Percentiles rank a stretch among this genome's conserved stretches.
Evolutionary conservation across 1,139 yeast species (phyloP).

Genomic region (Geotrichum histeridarum): DNA sequence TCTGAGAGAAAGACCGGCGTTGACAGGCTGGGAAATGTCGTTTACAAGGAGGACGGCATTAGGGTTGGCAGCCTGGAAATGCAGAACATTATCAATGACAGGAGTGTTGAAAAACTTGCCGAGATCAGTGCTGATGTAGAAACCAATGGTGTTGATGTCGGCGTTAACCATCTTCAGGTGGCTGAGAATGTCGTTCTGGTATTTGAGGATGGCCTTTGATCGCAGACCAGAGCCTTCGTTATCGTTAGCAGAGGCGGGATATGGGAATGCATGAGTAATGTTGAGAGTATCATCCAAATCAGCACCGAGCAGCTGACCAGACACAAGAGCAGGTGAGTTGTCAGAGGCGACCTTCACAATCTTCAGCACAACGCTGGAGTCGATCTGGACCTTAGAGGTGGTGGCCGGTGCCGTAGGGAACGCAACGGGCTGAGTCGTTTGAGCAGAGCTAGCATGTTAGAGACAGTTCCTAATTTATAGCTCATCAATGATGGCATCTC

Average conservation of each 20-base stretch:
- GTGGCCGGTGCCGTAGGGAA: constrained; percentile 25
- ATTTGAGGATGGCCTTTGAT: constrained; percentile 58
- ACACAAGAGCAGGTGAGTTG: constrained; percentile 57
- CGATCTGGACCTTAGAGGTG: constrained; percentile 32
- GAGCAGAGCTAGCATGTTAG: not conserved
- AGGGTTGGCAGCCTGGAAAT: constrained; percentile 57
- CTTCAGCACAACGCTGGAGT: constrained; percentile 54
- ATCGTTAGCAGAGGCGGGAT: constrained; percentile 48
- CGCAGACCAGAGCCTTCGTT: constrained; percentile 39
- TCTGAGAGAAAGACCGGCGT: constrained; percentile 54
- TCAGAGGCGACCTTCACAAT: constrained; percentile 71
- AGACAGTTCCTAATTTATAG: too few species aligned
- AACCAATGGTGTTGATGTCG: constrained; percentile 74
- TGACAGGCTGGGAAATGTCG: constrained; percentile 65
- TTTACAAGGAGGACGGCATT: constrained; percentile 66
- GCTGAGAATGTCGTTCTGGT: constrained; percentile 64
- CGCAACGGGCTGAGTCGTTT: constrained; percentile 5
- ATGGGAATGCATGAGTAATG: constrained; percentile 57
- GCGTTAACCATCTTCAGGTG: constrained; percentile 59
- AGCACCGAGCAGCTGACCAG: constrained; percentile 76
- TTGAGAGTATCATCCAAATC: constrained; percentile 49
- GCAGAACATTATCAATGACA: constrained; percentile 61
- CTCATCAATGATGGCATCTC: not conserved
- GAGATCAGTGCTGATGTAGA: constrained; percentile 68
- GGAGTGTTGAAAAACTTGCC: constrained; percentile 62